A percentile compares a stretch with the other conserved stretches of the same genome.
phyloP scores from a whole-genome alignment of 2,329 filamentous ascomycete species.

The Scedosporium aurantiacum region DNA sequence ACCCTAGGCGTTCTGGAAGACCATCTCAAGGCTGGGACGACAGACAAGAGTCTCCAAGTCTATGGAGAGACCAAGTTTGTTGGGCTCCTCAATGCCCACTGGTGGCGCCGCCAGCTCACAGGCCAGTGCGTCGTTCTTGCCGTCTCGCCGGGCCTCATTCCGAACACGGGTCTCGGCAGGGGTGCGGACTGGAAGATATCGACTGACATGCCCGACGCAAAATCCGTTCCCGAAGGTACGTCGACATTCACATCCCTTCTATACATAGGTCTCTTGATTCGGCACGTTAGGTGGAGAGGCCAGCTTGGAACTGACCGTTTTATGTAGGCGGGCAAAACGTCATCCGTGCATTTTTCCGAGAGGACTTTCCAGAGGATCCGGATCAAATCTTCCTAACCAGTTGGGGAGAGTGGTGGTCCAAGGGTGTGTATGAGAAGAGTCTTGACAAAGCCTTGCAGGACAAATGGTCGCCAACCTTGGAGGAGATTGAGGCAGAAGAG shows the following conservation, averaged over 20 bases:
- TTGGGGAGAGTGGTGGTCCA: conserved; percentile 46
- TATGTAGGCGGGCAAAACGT: conserved; percentile 32
- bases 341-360: conserved; percentile 29
- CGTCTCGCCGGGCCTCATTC: conserved; percentile 42
- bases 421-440: conserved; percentile 26
- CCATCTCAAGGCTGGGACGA: conserved; percentile 28
- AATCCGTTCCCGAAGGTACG: conserved; percentile 33
- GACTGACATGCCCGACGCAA: conserved; percentile 29
- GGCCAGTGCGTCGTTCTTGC: conserved; percentile 35
- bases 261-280: neutral
- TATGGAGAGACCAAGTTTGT: conserved; percentile 39
- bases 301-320: conserved; percentile 7
- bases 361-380: conserved; percentile 37
- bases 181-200: conserved; percentile 18
- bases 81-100: conserved; percentile 39
- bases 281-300: neutral
- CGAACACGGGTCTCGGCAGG: conserved; percentile 30
- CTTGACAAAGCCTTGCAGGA: conserved; percentile 37
- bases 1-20: conserved; percentile 23
- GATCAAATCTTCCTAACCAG: conserved; percentile 43
- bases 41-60: conserved; percentile 15
- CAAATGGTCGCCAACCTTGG: conserved; percentile 37
- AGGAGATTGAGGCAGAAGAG: conserved; percentile 35
- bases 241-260: neutral
- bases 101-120: conserved; percentile 42